Percentiles rank a stretch among this genome's conserved stretches.
Conservation (phyloP, 2,329 filamentous ascomycete species). For the Claviceps citrina region DNA sequence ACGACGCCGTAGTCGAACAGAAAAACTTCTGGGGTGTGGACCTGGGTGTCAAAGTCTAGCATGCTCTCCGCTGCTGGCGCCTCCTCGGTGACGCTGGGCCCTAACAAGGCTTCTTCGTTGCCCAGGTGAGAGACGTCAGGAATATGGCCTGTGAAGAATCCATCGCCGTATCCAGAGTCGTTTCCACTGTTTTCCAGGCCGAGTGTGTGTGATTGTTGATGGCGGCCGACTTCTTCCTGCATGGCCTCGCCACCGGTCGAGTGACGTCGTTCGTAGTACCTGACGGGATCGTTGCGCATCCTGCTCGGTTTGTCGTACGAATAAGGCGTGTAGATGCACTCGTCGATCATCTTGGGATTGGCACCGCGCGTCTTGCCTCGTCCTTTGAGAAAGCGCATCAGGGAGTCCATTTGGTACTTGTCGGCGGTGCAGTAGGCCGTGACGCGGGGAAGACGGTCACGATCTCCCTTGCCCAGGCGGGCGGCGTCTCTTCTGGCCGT, state of each 20-base stretch:
- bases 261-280: slow-evolving; percentile 50
- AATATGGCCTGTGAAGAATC: slow-evolving; percentile 14
- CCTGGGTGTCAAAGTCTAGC: slow-evolving; percentile 67
- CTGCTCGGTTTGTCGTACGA: slow-evolving; percentile 44
- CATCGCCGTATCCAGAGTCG: slow-evolving; percentile 18
- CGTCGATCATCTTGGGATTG: slow-evolving; percentile 84
- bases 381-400: slow-evolving; percentile 85
- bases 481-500: slow-evolving; percentile 86
- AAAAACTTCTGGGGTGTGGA: slow-evolving; percentile 89
- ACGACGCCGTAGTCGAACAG: slow-evolving; percentile 95
- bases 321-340: slow-evolving; percentile 94
- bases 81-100: slow-evolving; percentile 20
- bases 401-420: slow-evolving; percentile 73
- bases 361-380: slow-evolving; percentile 61
- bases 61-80: slow-evolving; percentile 28
- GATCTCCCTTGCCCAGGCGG: slow-evolving; percentile 80
- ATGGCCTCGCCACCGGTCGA: slow-evolving; percentile 54
- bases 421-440: slow-evolving; percentile 95
- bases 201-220: slow-evolving; percentile 47
- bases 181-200: slow-evolving; percentile 35
- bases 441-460: slow-evolving; percentile 72
- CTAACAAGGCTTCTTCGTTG: slow-evolving; percentile 21
- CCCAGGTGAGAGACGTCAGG: slow-evolving; percentile 13
- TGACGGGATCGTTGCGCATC: slow-evolving; percentile 21
- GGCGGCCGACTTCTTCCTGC: slow-evolving; percentile 21